Conservation (phyloP, 768 basidiomycete genomes). For the Panaeolus cyanescens region DNA sequence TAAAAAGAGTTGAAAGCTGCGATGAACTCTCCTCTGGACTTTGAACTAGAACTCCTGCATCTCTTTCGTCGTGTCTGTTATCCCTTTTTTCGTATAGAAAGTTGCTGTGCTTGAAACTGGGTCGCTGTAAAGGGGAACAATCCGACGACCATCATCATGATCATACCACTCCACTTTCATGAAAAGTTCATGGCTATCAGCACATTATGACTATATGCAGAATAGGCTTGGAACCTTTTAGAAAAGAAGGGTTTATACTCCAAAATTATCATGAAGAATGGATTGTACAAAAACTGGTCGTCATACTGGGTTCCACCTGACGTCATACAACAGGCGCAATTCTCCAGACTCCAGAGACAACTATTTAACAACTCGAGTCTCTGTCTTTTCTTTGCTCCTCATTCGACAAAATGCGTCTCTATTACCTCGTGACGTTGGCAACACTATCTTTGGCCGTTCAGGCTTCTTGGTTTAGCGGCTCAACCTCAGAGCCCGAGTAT, state of each 20-base stretch:
- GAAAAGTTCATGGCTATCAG: too few relatives aligned
- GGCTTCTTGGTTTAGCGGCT: conserved; percentile 55
- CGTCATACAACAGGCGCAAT: conserved; percentile 9
- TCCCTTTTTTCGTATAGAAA: too few relatives aligned
- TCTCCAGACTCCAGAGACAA: conserved; percentile 16
- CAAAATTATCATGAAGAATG: not conserved
- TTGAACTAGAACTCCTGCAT: too few relatives aligned
- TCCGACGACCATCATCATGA: not conserved
- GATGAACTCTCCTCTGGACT: too few relatives aligned
- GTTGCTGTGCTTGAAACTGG: too few relatives aligned
- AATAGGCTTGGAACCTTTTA: not conserved
- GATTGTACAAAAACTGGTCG: not conserved
- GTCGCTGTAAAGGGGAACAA: too few relatives aligned
- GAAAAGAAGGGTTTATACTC: not conserved
- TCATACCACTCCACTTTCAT: too few relatives aligned
- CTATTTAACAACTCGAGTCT: conserved; percentile 14
- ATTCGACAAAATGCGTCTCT: conserved; percentile 21
- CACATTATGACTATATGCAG: not conserved
- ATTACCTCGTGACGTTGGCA: conserved; percentile 20
- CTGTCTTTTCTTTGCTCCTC: not conserved
- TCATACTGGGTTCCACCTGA: conserved; percentile 19
- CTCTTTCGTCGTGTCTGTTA: too few relatives aligned
- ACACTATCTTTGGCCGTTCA: conserved; percentile 35
- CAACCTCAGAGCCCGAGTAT: conserved; percentile 35
- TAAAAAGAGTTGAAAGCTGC: too few relatives aligned